These are phyloP conservation scores for Suillus subalutaceus DNA, from an alignment of 768 basidiomycete species.

Conservation along the genomic window DNA sequence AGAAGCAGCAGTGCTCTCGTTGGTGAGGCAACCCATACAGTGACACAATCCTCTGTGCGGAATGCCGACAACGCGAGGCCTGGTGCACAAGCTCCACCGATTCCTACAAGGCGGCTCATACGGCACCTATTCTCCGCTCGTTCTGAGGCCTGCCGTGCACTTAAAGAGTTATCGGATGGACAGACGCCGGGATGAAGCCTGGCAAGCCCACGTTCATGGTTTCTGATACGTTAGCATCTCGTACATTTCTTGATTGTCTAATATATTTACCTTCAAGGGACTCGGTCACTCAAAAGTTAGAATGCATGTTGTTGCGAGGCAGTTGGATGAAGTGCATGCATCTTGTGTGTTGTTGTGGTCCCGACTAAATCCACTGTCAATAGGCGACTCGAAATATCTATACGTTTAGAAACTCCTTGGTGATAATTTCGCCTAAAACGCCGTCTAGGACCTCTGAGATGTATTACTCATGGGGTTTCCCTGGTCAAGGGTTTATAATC, in stretches of 20 bases:
- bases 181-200: background rate
- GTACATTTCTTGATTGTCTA: background rate
- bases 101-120: slow-evolving; percentile 32
- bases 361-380: no score
- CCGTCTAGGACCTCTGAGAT: no score
- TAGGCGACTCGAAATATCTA: no score
- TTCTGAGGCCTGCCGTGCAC: slow-evolving; percentile 19
- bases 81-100: slow-evolving; percentile 7
- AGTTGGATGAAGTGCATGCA: background rate
- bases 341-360: no score
- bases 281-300: background rate
- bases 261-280: background rate
- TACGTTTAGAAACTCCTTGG: no score
- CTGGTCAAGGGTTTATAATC: no score
- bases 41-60: no score
- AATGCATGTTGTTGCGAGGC: background rate
- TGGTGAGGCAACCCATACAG: no score
- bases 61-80: background rate
- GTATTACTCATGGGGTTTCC: no score
- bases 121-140: slow-evolving; percentile 38
- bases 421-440: no score
- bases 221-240: background rate
- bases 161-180: background rate
- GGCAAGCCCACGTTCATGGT: background rate
- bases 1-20: no score